Base-by-base conservation (phyloP, 2,329 filamentous ascomycete genomes). In the Aspergillus sp. region DNA sequence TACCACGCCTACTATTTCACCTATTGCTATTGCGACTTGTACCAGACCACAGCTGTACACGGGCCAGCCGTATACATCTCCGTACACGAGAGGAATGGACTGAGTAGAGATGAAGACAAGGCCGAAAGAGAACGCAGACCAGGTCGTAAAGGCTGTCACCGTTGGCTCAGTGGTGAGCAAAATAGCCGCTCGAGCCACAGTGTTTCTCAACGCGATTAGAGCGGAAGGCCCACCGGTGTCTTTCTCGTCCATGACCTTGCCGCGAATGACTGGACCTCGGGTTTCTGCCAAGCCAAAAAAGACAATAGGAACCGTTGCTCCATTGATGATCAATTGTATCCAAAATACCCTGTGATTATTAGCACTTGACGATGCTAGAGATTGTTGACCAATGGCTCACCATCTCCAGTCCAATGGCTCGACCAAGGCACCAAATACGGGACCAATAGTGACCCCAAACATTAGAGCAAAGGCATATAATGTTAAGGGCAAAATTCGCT, bases 301-400 rank as follows among this genome's bases (percentile, higher is more conserved):
- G 5, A 44, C 33, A 29, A 44, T 8, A 3, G 42, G 42, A 38
- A 34, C 19, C 8, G 27, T 28, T 3, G 27, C 42, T 26, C 42
- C 42, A 7, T 44, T 44, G 26, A 44, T 44, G 7, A 44, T 44
- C 26, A 44, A 34, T 38, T 44, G 30, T 28, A 44, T 29, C 42
- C 42, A 44, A 33, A 44, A 44, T 7, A 44, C 34, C 42, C 42
- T 44, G 8, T 29, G 8, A 28, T 34, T n/a, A 26, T 43, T 28
- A 43, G 42, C 2, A 19, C 12, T 7, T 29, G 10, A 12, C 7
- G 32, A 19, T 10, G 12, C 19, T 34, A 8, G 7, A 12, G 5
- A 19, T 9, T 34, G 33, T 36, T 19, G 8, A 10, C 5, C 10
- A 28, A 7, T 5, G n/a, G 12, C 42, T 38, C 29, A 44, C 42